A percentile compares a stretch with the other conserved stretches of the same genome.
Evolutionary conservation across 2,329 filamentous ascomycete species (phyloP).

Genomic region (Fusarium pininemorale): DNA sequence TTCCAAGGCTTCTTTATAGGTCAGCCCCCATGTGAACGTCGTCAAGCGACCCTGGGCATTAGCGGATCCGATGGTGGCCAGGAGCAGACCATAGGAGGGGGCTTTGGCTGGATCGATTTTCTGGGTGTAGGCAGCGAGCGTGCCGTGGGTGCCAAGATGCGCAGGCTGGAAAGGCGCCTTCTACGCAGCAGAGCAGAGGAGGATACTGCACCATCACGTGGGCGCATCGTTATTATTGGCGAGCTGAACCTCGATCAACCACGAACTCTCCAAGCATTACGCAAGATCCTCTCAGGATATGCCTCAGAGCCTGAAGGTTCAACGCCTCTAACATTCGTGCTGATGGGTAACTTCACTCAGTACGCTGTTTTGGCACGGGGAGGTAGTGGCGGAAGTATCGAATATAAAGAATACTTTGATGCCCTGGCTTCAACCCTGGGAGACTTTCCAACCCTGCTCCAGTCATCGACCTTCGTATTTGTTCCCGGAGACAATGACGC

Average conservation of each 20-base stretch:
- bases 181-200: constrained; percentile 56
- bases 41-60: constrained; percentile 80
- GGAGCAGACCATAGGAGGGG: constrained; percentile 74
- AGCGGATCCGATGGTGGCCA: constrained; percentile 65
- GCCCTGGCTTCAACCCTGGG: constrained; percentile 81
- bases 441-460: constrained; percentile 84
- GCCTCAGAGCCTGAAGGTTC: constrained; percentile 69
- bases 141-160: constrained; percentile 84
- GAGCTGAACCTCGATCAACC: constrained; percentile 89
- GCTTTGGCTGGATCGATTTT: constrained; percentile 98
- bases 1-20: constrained; percentile 92
- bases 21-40: constrained; percentile 88
- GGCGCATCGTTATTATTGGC: constrained; percentile 77
- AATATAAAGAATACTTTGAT: constrained; percentile 98
- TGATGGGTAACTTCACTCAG: constrained; percentile 85
- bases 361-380: constrained; percentile 73
- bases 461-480: constrained; percentile 85
- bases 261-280: constrained; percentile 80
- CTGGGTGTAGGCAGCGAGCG: constrained; percentile 90
- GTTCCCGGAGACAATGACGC: constrained; percentile 97
- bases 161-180: constrained; percentile 76
- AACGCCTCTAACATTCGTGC: constrained; percentile 79
- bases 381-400: constrained; percentile 82
- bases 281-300: constrained; percentile 80
- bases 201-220: constrained; percentile 51